Evolutionary conservation across 2,329 filamentous ascomycete species (phyloP).

Genomic region (Rugonectria rugulosa): DNA sequence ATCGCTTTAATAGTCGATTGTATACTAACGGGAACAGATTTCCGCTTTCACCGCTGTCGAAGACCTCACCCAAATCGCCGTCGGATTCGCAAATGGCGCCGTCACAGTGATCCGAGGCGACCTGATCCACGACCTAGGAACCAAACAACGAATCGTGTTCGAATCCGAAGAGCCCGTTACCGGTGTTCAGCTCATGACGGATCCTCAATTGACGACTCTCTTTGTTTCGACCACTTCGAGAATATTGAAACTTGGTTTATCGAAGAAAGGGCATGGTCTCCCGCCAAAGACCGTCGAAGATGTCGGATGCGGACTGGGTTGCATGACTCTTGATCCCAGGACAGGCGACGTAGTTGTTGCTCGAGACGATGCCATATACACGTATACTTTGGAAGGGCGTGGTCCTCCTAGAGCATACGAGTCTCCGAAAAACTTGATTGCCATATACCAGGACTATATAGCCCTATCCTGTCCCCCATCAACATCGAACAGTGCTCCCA

Average conservation of each 20-base stretch:
- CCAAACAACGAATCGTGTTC: conserved; percentile 92
- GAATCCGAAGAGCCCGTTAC: conserved; percentile 97
- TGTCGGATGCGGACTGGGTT: conserved; percentile 88
- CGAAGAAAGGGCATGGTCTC: conserved; percentile 87
- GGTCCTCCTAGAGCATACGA: conserved; percentile 92
- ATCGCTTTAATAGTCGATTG: rapidly evolving
- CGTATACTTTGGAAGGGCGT: conserved; percentile 84
- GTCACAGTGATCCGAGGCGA: conserved; percentile 95
- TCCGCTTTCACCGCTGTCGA: conserved; percentile 88
- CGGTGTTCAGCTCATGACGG: conserved; percentile 78
- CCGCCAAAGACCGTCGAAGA: conserved; percentile 90
- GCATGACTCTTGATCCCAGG: conserved; percentile 85
- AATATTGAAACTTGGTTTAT: conserved; percentile 86
- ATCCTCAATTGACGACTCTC: conserved; percentile 72
- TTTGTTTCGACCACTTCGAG: conserved; percentile 92
- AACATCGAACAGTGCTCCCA: conserved; percentile 62
- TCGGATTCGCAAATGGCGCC: conserved; percentile 94
- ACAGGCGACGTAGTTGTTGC: conserved; percentile 90
- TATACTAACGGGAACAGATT: conserved; percentile 58
- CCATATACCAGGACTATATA: conserved; percentile 84
- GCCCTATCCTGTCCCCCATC: conserved; percentile 81
- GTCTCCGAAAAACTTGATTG: conserved; percentile 83
- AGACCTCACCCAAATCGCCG: conserved; percentile 89
- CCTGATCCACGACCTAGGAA: conserved; percentile 92
- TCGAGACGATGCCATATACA: conserved; percentile 94